These are phyloP conservation scores for Xylaria sp. DNA, from an alignment of 2,329 filamentous ascomycete genomes.

Conservation along the genomic window DNA sequence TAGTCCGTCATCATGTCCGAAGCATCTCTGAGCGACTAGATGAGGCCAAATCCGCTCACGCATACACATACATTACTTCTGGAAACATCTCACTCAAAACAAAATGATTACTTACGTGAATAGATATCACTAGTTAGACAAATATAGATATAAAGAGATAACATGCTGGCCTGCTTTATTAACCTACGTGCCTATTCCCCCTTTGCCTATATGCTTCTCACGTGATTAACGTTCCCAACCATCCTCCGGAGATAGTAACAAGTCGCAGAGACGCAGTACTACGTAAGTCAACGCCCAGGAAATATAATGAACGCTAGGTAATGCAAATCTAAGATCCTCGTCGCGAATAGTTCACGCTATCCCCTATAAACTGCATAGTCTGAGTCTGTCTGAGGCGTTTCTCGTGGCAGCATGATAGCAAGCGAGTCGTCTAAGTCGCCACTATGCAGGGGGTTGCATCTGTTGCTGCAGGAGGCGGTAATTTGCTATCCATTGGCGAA, in stretches of 20 bases:
- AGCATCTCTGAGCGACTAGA: not conserved
- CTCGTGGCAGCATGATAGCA: conserved; percentile 2
- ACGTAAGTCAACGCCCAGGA: not conserved
- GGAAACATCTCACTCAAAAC: no score
- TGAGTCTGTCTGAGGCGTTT: not conserved
- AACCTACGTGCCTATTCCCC: not conserved
- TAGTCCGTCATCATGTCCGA: not conserved
- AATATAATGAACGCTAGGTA: not conserved
- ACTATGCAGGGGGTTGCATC: conserved; percentile 25
- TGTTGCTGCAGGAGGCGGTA: conserved; percentile 6
- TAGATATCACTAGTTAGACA: no score
- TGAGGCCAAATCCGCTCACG: not conserved
- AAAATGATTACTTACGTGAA: no score
- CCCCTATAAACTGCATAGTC: not conserved
- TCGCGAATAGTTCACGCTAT: not conserved
- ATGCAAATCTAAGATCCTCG: conserved; percentile 1
- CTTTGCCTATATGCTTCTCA: not conserved
- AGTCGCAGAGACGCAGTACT: not conserved
- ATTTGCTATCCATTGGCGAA: conserved; percentile 5
- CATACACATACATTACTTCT: not conserved
- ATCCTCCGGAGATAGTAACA: not conserved
- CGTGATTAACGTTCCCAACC: conserved; percentile 13
- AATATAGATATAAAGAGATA: not conserved
- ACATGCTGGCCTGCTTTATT: not conserved
- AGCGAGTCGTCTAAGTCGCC: conserved; percentile 14